phyloP scores from a whole-genome alignment of 2,329 filamentous ascomycete genomes.

The Diaporthe sp. region DNA sequence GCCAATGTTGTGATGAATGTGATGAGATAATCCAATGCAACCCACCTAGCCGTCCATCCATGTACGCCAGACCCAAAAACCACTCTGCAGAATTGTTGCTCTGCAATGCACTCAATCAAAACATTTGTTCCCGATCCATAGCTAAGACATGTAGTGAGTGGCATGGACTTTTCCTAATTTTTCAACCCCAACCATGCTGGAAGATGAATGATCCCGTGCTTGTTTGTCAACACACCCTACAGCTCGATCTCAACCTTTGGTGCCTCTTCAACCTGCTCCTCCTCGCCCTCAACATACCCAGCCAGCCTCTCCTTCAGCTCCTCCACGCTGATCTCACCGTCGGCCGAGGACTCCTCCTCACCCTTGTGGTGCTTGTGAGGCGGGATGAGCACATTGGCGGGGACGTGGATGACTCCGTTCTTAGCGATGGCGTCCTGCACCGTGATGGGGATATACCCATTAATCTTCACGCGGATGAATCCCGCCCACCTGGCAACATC shows the following conservation, averaged over 20 bases:
- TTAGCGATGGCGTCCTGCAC: constrained; percentile 77
- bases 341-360: constrained; percentile 46
- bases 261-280: constrained; percentile 16
- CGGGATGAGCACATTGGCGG: constrained; percentile 79
- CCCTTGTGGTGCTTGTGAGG: constrained; percentile 65
- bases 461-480: constrained; percentile 78
- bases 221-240: not conserved
- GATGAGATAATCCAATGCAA: not conserved
- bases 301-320: constrained; percentile 68
- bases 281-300: constrained; percentile 52
- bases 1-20: constrained; percentile 7
- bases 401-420: constrained; percentile 86
- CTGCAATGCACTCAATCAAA: not conserved
- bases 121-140: not conserved
- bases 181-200: not conserved
- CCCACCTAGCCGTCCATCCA: not conserved
- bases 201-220: not conserved
- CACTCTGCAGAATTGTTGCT: constrained; percentile 2
- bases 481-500: constrained; percentile 77
- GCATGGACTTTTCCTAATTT: not conserved
- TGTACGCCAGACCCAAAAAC: not conserved
- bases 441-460: constrained; percentile 74
- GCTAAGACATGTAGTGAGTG: not conserved
- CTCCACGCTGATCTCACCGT: constrained; percentile 66
- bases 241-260: constrained; percentile 15